Evolutionary conservation across 352 stramenopile genomes (phyloP), one percentile per base, ranked within the genome.

Genomic region (Blastocystis sp.): DNA sequence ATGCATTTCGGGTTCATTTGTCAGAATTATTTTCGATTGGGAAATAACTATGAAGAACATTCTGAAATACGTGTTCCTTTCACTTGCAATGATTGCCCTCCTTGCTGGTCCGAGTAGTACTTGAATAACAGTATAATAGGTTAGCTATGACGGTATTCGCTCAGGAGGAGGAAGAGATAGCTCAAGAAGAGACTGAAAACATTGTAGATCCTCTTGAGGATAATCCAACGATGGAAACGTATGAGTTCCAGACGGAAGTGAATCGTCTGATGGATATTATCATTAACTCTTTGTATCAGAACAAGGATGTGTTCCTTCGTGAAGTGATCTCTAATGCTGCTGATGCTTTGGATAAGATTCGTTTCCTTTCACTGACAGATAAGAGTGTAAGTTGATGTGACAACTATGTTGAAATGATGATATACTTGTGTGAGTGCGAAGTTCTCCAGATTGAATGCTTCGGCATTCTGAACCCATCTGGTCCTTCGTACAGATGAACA

Each of bases 181-280:
- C 37, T 71, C 11, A 19, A 71, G 29, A 37, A 19, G 12, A 71
- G n/a, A 58, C n/a, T 9, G 69, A 80, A 37, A 80, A 37, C 11
- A 14, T 46, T 7, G 75, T 42, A 1, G 63, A 85, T 14, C 12
- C 46, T 7, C 9, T 39, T 16, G 75, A 86, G 39, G 24, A 59
- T 11, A 58, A 66, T 42, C 27, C 49, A 21, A 85, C n/a, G 61
- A 51, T 69, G 52, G 94, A 97, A 88, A 94, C 92, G 77, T 97
- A 95, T 63, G 93, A 92, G 80, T 97, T 97, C 90, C 93, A 97
- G 86, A 95, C 95, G 56, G 95, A 99, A 89, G 96, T 98, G 27
- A 97, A 95, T 81, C 94, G 96, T 5, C 93, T 99, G 89, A 96
- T 99, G 91, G 96, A 99, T 90, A 99, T 99, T 89, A 95, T 99